Evolutionary conservation across 2,329 filamentous ascomycete genomes (phyloP).

Genomic region (Colletotrichum zoysiae): DNA sequence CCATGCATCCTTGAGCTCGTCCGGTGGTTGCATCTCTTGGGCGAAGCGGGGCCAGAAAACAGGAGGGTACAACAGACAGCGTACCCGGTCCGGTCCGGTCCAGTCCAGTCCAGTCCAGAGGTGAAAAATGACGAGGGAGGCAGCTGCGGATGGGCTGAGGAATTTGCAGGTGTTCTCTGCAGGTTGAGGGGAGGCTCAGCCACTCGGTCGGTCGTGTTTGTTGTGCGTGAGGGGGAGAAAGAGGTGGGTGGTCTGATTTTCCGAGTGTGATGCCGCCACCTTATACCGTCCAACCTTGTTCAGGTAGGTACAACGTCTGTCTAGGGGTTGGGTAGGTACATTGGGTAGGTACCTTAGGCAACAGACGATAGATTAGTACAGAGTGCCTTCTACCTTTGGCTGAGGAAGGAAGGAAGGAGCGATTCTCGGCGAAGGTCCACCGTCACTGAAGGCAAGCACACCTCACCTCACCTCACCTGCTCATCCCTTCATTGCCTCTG

Average conservation of each 20-base stretch:
- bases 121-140: neutral
- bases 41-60: constrained; percentile 4
- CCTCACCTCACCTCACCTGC: no score
- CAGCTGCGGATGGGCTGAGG: constrained; percentile 37
- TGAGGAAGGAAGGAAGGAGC: neutral
- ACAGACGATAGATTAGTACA: no score
- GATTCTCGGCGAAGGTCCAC: neutral
- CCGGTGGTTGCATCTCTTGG: constrained; percentile 7
- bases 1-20: constrained; percentile 4
- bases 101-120: neutral
- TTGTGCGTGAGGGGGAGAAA: constrained; percentile 30
- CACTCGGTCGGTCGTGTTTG: constrained; percentile 16
- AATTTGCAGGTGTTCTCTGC: constrained; percentile 28
- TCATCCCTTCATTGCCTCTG: constrained; percentile 14
- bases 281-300: constrained; percentile 9
- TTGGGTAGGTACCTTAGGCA: no score
- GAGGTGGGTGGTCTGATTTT: constrained; percentile 42
- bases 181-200: constrained; percentile 10
- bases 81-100: no score
- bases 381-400: no score
- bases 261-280: constrained; percentile 34
- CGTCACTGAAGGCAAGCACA: no score
- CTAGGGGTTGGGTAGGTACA: no score
- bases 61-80: no score
- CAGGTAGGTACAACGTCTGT: no score